These are phyloP conservation scores for Leccinum ponderosum DNA, from an alignment of 1,284 basidiomycete genomes.

Conservation along the genomic window DNA sequence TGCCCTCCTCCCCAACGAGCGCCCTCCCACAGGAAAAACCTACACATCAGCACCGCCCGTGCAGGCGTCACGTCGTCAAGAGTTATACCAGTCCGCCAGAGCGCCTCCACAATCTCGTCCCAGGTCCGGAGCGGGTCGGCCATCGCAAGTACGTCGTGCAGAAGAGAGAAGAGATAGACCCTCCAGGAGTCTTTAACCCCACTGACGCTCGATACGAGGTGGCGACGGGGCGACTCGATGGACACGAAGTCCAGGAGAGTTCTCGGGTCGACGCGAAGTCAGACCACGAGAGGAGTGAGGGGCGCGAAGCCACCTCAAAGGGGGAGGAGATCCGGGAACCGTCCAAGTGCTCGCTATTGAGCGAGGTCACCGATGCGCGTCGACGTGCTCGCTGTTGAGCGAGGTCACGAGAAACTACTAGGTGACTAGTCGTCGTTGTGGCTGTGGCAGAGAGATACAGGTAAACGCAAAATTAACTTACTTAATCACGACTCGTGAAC, in stretches of 20 bases:
- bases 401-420: not conserved
- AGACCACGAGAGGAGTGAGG: not conserved
- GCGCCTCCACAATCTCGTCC: no score
- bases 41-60: no score
- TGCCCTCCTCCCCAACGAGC: no score
- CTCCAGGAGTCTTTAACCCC: not conserved
- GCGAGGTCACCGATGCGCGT: not conserved
- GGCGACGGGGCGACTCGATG: slow-evolving; percentile 1
- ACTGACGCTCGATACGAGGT: not conserved
- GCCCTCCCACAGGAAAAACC: no score
- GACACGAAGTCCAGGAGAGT: not conserved
- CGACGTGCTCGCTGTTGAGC: not conserved
- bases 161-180: not conserved
- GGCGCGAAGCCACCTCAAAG: not conserved
- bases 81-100: no score
- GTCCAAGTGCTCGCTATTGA: not conserved
- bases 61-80: no score
- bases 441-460: no score
- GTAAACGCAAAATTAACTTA: no score
- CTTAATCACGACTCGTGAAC: no score
- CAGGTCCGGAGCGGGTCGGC: no score
- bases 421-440: no score
- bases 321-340: no score
- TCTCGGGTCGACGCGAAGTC: not conserved
- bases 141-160: not conserved